These are phyloP conservation scores for Fusarium sp. DNA, from an alignment of 2,329 filamentous ascomycete species.

Conservation along the genomic window DNA sequence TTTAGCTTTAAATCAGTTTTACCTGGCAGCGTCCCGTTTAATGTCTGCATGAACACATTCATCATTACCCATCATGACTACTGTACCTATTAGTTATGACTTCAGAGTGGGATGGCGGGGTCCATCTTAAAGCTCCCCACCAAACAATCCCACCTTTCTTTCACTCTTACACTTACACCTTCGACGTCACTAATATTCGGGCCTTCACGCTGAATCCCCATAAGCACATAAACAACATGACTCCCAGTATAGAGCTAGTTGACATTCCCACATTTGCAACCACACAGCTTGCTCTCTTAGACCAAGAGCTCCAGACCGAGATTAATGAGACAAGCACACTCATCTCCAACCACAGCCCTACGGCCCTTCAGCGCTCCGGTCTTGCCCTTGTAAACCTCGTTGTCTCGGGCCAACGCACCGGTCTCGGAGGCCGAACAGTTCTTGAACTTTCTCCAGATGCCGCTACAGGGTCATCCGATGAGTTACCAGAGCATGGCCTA, in stretches of 20 bases:
- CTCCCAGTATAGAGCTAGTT: conserved; percentile 58
- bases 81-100: conserved; percentile 4
- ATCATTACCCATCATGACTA: conserved; percentile 24
- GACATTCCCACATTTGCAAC: conserved; percentile 77
- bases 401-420: conserved; percentile 83
- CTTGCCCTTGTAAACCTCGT: conserved; percentile 82
- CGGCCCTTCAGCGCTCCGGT: conserved; percentile 79
- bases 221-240: conserved; percentile 49
- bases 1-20: background rate
- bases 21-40: background rate
- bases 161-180: conserved; percentile 25
- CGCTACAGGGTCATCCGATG: conserved; percentile 67
- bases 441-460: conserved; percentile 82
- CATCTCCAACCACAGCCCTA: conserved; percentile 75
- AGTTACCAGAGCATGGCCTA: conserved; percentile 81
- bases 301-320: conserved; percentile 79
- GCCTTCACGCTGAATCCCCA: background rate
- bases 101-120: conserved; percentile 43
- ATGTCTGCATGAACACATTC: background rate
- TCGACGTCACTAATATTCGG: background rate
- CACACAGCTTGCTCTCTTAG: conserved; percentile 78
- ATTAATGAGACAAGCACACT: conserved; percentile 76
- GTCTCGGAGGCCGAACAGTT: conserved; percentile 90
- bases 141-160: conserved; percentile 28
- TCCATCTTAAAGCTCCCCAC: conserved; percentile 26